Base-by-base conservation (phyloP, 83 land plant species). In the Diphasiastrum complanatum region DNA sequence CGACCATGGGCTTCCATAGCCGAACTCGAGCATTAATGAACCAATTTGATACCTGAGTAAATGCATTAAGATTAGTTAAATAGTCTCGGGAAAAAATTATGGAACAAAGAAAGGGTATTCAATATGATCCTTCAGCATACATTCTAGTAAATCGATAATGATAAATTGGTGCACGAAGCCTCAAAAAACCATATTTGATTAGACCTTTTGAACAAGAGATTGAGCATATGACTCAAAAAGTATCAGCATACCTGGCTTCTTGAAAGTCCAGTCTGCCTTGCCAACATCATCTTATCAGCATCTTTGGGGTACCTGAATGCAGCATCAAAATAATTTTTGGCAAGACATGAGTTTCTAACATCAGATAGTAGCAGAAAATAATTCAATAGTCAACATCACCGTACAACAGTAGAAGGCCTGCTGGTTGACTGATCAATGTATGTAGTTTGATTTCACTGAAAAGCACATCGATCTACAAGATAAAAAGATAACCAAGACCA, bases 1-100 rank as follows among this genome's bases (percentile, higher is more conserved):
- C 93, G 40, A 87, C 89, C 93, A 87, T 87, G 26, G 93, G 93
- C 73, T 87, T 87, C 93, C 93, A 87, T 5, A 87, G 93, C 41
- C 93, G 76, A 52, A 87, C 93, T 29, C 93, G 78, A 2, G 93
- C 93, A 64, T 87, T 87, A 25, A 87, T 87, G 75, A 87, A 87
- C 93, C 93, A 87, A 33, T 87, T 87, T 1, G 89, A 84, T 5
- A 87, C 93, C 93, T 87, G 66, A 30, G 51, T 45, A 67, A 1
- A 19, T 5, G 23, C 37, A 5, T n/a, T 20, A n/a, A 60, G 25
- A n/a, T n/a, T n/a, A n/a, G n/a, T n/a, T n/a, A n/a, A n/a, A n/a
- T n/a, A n/a, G n/a, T n/a, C n/a, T n/a, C n/a, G n/a, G n/a, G n/a
- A n/a, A n/a, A n/a, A n/a, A n/a, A n/a, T n/a, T n/a, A n/a, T n/a